These are phyloP conservation scores for Neoboletus magnificus DNA, from an alignment of 768 basidiomycete genomes.

Conservation along the genomic window DNA sequence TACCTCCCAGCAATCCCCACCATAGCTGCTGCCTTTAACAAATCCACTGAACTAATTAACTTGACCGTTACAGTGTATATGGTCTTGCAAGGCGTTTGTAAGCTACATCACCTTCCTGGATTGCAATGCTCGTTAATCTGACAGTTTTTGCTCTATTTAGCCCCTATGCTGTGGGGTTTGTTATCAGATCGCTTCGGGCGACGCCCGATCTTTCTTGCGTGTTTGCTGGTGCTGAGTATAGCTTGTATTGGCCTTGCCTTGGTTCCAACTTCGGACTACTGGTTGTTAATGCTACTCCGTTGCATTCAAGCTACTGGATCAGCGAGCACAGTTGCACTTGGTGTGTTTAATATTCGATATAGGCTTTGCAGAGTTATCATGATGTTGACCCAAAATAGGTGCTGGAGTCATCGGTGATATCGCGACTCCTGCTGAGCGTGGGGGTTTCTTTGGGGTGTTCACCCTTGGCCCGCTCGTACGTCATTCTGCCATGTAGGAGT, in stretches of 20 bases:
- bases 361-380: not conserved
- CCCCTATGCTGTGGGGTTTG: conserved; percentile 60
- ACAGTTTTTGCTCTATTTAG: conserved; percentile 26
- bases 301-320: conserved; percentile 78
- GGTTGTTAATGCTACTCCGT: conserved; percentile 76
- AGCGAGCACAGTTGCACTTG: conserved; percentile 74
- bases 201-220: conserved; percentile 59
- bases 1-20: conserved; percentile 79
- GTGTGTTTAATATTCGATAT: conserved; percentile 30
- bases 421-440: conserved; percentile 66
- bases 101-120: conserved; percentile 10
- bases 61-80: conserved; percentile 68
- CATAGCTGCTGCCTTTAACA: conserved; percentile 54
- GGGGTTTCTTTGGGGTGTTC: conserved; percentile 69
- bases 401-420: conserved; percentile 82
- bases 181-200: conserved; percentile 65
- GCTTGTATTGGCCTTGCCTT: conserved; percentile 65
- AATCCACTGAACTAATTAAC: conserved; percentile 70
- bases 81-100: conserved; percentile 46
- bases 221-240: conserved; percentile 57
- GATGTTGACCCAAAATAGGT: conserved; percentile 35
- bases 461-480: conserved; percentile 60
- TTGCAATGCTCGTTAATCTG: not conserved
- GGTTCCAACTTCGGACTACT: conserved; percentile 59
- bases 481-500: not conserved